Evolutionary conservation across 2,329 filamentous ascomycete genomes (phyloP).

Genomic region (Fusarium sp.): DNA sequence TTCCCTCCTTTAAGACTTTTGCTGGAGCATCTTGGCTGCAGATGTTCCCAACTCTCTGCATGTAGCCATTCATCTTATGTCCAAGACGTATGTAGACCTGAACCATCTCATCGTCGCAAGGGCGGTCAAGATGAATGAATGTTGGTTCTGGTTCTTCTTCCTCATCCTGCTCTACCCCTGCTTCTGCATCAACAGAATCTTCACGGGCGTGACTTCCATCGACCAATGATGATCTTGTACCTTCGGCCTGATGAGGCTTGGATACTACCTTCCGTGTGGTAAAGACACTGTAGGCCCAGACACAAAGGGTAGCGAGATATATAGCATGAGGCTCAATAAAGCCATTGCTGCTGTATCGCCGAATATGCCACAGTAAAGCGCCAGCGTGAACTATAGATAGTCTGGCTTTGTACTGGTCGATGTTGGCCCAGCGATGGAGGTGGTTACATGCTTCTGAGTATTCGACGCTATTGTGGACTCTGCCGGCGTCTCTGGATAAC

Average conservation of each 20-base stretch:
- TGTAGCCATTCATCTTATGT: conserved; percentile 34
- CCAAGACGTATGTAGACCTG: conserved; percentile 36
- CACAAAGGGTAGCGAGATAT: conserved; percentile 28
- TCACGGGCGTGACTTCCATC: not conserved
- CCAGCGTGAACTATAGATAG: conserved; percentile 35
- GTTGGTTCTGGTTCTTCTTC: conserved; percentile 25
- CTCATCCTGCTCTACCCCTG: not conserved
- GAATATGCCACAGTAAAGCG: conserved; percentile 38
- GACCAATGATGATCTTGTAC: not conserved
- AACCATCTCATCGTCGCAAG: conserved; percentile 42
- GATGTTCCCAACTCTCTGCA: conserved; percentile 33
- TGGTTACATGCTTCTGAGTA: conserved; percentile 25
- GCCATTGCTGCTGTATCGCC: conserved; percentile 32
- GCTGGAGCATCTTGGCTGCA: conserved; percentile 20
- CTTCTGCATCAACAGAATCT: not conserved
- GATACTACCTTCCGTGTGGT: not conserved
- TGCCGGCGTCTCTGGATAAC: not conserved
- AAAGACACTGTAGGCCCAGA: conserved; percentile 37
- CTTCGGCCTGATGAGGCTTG: not conserved
- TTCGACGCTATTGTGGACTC: not conserved
- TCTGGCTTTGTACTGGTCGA: conserved; percentile 41
- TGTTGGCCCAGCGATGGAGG: conserved; percentile 32
- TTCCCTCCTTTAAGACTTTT: conserved; percentile 34
- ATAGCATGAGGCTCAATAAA: conserved; percentile 37
- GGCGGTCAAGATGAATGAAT: conserved; percentile 37